Base-by-base conservation (phyloP, 768 basidiomycete species). In the Tremella fuciformis region DNA sequence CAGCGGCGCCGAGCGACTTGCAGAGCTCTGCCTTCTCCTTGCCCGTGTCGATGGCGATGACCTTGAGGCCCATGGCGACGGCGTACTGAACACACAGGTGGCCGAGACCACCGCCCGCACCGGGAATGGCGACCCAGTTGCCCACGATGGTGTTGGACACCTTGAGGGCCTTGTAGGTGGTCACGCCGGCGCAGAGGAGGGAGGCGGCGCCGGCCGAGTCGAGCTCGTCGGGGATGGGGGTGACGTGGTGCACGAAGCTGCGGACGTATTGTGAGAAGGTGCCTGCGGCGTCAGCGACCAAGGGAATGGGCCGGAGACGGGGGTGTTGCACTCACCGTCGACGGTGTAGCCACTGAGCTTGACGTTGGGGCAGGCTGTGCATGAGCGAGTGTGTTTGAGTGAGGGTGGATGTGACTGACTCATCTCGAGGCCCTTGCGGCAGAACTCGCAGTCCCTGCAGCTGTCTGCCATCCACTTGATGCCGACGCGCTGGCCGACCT, bases 51-150 rank as follows among this genome's bases (percentile, higher is more conserved):
- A 91, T 81, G 2, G 88, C 90, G 57, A 91, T 84, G 8, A 91
- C 88, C 19, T 85, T 84, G 50, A 88, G 82, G 40, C 89, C 89
- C 80, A 87, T 85, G 22, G 83, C 82, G 44, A 80, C 81, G 15
- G 89, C 91, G 67, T 91, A 91, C 75, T 92, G 89, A 26, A 90
- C 75, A 18, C 88, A 88, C 26, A 93, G 82, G 78, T 90, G 88
- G 8, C 89, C 90, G 29, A 91, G 84, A 13, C 89, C 88, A 57
- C 76, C 76, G 54, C 74, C 76, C n/a, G 74, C 73, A 57, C 76
- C 76, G 4, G 74, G 64, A 52, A 73, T 58, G 29, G 58, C 58
- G 57, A 77, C 55, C 72, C 70, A 69, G 55, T 93, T 84, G 26
- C 89, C 87, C 8, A 84, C 82, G 25, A 77, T 80, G 7, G 84